Conservation (phyloP, 148 eudicot species). For the Polygonum maritimum region DNA sequence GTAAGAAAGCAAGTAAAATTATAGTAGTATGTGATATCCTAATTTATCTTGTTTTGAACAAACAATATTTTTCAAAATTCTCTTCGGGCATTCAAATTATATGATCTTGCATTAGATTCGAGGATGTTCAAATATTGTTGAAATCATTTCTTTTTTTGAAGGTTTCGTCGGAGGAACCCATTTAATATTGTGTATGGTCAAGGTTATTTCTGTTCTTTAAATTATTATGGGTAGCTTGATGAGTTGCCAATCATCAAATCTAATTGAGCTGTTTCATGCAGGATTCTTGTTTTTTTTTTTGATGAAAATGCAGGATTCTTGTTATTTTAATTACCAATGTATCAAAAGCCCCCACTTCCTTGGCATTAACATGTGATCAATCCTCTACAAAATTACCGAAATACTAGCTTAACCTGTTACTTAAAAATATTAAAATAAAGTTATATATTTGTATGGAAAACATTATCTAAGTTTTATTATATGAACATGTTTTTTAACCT, state of each 20-base stretch:
- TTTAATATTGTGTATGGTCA: conserved; percentile 9
- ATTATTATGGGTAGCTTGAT: background rate
- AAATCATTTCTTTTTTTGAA: background rate
- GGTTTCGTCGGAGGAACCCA: background rate
- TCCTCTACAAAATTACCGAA: background rate
- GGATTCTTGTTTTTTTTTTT: conserved; percentile 29
- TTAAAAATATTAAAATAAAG: too few relatives aligned
- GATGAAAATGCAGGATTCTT: conserved; percentile 43
- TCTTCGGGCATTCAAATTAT: background rate
- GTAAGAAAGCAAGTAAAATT: background rate
- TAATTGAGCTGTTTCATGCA: conserved; percentile 53
- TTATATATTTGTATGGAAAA: too few relatives aligned
- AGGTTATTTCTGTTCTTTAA: background rate
- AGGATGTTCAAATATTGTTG: background rate
- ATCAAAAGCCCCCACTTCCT: conserved; percentile 1
- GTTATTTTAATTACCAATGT: conserved; percentile 5
- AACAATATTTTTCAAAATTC: background rate
- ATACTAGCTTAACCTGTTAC: too few relatives aligned
- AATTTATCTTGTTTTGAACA: background rate
- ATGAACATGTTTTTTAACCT: too few relatives aligned
- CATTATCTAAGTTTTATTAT: too few relatives aligned
- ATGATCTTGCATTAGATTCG: background rate
- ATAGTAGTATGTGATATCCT: background rate
- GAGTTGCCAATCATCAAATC: conserved; percentile 40
- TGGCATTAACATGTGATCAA: background rate